Conservation (phyloP, 352 stramenopile genomes). For the Hyaloperonospora brassicae region DNA sequence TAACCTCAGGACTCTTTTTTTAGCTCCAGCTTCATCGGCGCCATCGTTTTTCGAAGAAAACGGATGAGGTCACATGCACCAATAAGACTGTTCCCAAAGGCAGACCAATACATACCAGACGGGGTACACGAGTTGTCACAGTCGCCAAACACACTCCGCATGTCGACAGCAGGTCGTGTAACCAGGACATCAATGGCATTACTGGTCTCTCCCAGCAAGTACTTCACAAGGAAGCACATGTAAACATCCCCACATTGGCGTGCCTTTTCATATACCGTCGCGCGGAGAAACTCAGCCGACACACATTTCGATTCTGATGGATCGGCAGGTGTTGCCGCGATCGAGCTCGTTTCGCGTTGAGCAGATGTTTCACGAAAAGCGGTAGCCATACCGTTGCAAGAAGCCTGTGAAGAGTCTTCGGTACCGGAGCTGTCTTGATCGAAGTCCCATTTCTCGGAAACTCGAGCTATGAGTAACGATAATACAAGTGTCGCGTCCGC, state of each 20-base stretch:
- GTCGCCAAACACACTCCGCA: conserved; percentile 52
- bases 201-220: conserved; percentile 41
- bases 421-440: conserved; percentile 16
- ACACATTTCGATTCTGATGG: conserved; percentile 27
- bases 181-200: conserved; percentile 45
- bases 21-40: conserved; percentile 35
- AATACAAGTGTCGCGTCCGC: conserved; percentile 65
- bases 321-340: conserved; percentile 2
- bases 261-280: conserved; percentile 42
- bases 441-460: conserved; percentile 73
- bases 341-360: not conserved
- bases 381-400: conserved; percentile 49
- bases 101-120: conserved; percentile 58
- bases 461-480: conserved; percentile 69
- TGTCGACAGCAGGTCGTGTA: conserved; percentile 35
- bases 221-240: conserved; percentile 68
- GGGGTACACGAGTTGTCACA: conserved; percentile 5
- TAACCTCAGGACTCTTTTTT: conserved; percentile 50
- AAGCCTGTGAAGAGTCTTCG: conserved; percentile 31
- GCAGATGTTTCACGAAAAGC: conserved; percentile 29
- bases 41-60: conserved; percentile 46
- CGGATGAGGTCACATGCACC: conserved; percentile 58
- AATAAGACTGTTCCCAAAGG: conserved; percentile 63
- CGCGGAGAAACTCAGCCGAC: conserved; percentile 58
- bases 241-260: conserved; percentile 57